Conservation (phyloP, 139 green algal genomes). For the Picochlorum sp. region DNA sequence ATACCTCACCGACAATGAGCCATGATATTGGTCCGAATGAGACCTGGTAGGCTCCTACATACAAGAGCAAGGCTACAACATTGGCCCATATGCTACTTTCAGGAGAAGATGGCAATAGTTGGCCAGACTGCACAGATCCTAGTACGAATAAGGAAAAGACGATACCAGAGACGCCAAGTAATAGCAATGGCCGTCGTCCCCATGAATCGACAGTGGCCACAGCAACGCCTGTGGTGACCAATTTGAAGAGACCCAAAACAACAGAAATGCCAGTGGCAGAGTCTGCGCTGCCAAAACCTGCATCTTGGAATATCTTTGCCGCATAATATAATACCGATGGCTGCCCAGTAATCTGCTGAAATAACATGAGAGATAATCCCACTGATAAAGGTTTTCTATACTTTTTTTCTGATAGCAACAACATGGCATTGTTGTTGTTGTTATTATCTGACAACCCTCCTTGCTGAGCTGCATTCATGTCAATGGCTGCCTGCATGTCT, state of each 20-base stretch:
- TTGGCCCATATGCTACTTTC: conserved; percentile 34
- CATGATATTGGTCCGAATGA: conserved; percentile 89
- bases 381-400: conserved; percentile 53
- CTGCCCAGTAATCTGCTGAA: conserved; percentile 90
- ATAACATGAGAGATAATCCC: conserved; percentile 66
- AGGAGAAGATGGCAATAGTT: conserved; percentile 9
- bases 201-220: conserved; percentile 65
- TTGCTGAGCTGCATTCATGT: neutral
- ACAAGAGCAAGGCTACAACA: conserved; percentile 72
- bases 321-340: conserved; percentile 91
- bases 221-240: conserved; percentile 75
- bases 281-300: conserved; percentile 47
- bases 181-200: conserved; percentile 75
- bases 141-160: conserved; percentile 53
- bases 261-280: conserved; percentile 57
- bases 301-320: conserved; percentile 51
- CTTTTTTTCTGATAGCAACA: neutral
- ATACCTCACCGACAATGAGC: conserved; percentile 81
- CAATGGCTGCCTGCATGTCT: conserved; percentile 11
- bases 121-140: conserved; percentile 16
- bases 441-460: too few relatives aligned
- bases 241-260: conserved; percentile 78
- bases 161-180: conserved; percentile 67
- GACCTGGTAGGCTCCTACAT: conserved; percentile 84
- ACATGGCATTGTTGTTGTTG: too few relatives aligned